Evolutionary conservation across 768 basidiomycete species (phyloP), one percentile per base, ranked within the genome.

Genomic region (Saitozyma sp.): DNA sequence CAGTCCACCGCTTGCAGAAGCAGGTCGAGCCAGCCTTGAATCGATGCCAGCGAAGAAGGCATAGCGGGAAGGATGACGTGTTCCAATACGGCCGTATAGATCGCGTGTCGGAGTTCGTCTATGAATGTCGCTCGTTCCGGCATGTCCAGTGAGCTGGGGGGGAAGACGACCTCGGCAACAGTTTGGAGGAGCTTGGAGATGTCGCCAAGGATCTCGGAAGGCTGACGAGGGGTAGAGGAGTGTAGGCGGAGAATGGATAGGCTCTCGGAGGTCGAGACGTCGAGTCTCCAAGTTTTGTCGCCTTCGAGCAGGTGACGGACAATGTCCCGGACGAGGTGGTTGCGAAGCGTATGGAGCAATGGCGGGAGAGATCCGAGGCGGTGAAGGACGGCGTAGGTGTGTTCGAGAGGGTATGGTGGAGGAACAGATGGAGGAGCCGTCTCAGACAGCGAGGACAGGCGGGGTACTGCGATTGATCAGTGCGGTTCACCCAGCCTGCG

Each of bases 11-110:
- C 87, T n/a, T 81, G 78, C 19, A 82, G 68, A 1, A 87, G 78
- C 10, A 89, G 79, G 8, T 81, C 77, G 29, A 94, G 80, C 77
- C 88, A 94, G 0, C 81, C 64, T 3, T 88, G 85, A 0, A 94
- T 82, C 6, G 78, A 80, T 7, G 83, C 79, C 51, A 89, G 83
- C 3, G 86, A 84, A 0, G 86, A 84, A 0, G 92, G 91, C 3
- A 93, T 80, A n/a, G 83, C 83, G 0, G 89, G 86, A 41, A 87
- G 79, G 50, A 94, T 82, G 41, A 93, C 79, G 65, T 86, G 83
- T 54, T 86, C 83, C 55, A 94, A 82, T 17, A 92, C 70, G 29
- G 86, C 84, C 6, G 81, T 82, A 3, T 84, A 84, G 16, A 89
- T 68, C 0, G 88, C 86, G 70, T 85, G 86, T 73, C 82, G 83